phyloP scores from a whole-genome alignment of 768 basidiomycete species.

The Podaxis sp. region DNA sequence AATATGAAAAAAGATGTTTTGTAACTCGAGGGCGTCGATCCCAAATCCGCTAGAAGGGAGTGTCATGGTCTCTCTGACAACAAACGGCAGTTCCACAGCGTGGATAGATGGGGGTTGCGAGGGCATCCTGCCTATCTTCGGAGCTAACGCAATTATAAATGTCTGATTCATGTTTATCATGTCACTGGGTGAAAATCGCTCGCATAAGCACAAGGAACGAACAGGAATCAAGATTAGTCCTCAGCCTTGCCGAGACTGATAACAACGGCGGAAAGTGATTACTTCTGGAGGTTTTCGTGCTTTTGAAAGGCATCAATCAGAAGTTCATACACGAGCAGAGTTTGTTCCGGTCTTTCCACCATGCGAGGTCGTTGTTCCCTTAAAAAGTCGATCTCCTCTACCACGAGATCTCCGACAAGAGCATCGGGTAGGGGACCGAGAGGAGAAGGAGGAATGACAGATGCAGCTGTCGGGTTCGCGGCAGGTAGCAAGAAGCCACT shows the following conservation, averaged over 20 bases:
- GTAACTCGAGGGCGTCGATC: not conserved
- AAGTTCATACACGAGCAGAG: constrained; percentile 62
- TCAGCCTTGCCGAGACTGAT: not conserved
- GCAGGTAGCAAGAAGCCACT: constrained; percentile 47
- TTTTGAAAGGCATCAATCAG: constrained; percentile 31
- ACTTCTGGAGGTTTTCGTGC: constrained; percentile 2
- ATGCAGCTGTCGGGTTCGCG: constrained; percentile 27
- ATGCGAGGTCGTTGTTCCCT: constrained; percentile 81
- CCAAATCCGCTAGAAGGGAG: not conserved
- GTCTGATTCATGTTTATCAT: not conserved
- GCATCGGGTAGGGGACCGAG: constrained; percentile 56
- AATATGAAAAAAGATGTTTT: not conserved
- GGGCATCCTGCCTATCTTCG: not conserved
- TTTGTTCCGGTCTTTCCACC: constrained; percentile 75
- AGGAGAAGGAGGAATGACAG: constrained; percentile 45
- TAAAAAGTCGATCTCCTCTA: constrained; percentile 72
- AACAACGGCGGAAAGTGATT: not conserved
- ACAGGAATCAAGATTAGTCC: not conserved
- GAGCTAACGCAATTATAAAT: not conserved
- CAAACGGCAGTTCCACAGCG: not conserved
- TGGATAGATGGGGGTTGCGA: constrained; percentile 8
- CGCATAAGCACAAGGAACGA: not conserved
- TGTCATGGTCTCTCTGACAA: not conserved
- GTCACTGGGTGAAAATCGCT: not conserved
- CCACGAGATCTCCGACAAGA: constrained; percentile 55